A percentile compares a stretch with the other conserved stretches of the same genome.
These are phyloP conservation scores for Pleoardoris graminearum DNA, from an alignment of 2,329 filamentous ascomycete genomes.

Conservation along the genomic window DNA sequence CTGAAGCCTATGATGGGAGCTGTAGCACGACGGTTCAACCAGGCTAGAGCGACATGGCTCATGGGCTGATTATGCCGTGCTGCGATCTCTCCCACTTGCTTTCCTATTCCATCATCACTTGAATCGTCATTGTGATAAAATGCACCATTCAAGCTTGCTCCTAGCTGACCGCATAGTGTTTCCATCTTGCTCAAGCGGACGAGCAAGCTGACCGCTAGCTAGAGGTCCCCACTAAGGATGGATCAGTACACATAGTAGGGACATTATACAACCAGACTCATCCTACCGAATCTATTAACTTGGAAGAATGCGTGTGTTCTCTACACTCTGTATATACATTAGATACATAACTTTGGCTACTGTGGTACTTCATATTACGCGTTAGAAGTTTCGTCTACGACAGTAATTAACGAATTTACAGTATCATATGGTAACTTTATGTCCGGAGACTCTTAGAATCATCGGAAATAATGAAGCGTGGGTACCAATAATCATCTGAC, in stretches of 20 bases:
- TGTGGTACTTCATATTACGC: too few relatives aligned
- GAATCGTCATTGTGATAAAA: background rate
- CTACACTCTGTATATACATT: too few relatives aligned
- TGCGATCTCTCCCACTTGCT: background rate
- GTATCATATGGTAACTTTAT: too few relatives aligned
- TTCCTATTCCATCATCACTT: background rate
- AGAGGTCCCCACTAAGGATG: background rate
- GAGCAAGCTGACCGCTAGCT: background rate
- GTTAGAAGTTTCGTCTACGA: too few relatives aligned
- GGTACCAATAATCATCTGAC: too few relatives aligned
- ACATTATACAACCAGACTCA: too few relatives aligned
- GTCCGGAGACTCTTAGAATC: too few relatives aligned
- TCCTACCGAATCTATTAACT: too few relatives aligned
- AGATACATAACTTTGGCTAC: too few relatives aligned
- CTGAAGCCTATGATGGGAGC: background rate
- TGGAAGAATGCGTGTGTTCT: too few relatives aligned
- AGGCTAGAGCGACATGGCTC: background rate
- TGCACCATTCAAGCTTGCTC: background rate
- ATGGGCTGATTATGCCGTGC: background rate
- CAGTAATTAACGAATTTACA: too few relatives aligned
- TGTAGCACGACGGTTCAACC: background rate
- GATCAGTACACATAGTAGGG: background rate
- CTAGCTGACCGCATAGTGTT: background rate
- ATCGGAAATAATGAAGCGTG: too few relatives aligned
- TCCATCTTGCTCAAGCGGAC: background rate